phyloP scores from a whole-genome alignment of 805 yeast genomes.

The Myxozyma neglecta region DNA sequence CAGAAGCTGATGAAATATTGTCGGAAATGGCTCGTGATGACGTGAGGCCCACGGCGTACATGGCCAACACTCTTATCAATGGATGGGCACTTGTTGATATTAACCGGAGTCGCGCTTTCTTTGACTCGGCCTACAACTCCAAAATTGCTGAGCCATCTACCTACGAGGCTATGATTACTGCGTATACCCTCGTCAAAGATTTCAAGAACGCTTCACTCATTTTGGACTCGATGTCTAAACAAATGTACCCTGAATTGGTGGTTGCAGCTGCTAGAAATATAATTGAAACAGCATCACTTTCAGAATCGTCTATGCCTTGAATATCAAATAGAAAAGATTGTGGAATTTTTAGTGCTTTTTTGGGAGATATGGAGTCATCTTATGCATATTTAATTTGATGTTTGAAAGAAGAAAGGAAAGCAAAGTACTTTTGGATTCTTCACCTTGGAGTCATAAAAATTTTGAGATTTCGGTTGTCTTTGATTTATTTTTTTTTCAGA shows the following conservation, averaged over 20 bases:
- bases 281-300: neutral
- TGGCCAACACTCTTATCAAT: constrained; percentile 40
- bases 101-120: constrained; percentile 35
- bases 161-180: constrained; percentile 41
- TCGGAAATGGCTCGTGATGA: constrained; percentile 32
- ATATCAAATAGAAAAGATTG: neutral
- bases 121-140: constrained; percentile 33
- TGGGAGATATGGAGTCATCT: neutral
- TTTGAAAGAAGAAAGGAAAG: too few species aligned
- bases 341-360: neutral
- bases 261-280: constrained; percentile 32
- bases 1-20: constrained; percentile 34
- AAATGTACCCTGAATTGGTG: constrained; percentile 39
- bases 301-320: neutral
- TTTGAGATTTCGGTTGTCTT: too few species aligned
- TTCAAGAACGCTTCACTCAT: constrained; percentile 32
- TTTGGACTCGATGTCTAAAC: constrained; percentile 33
- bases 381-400: too few species aligned
- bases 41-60: constrained; percentile 39
- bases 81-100: constrained; percentile 42
- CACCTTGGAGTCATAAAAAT: too few species aligned
- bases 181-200: constrained; percentile 36
- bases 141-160: constrained; percentile 40
- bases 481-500: neutral
- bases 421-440: too few species aligned